Evolutionary conservation across 2,329 filamentous ascomycete genomes (phyloP).

Genomic region (Tricladium varicosporioides): DNA sequence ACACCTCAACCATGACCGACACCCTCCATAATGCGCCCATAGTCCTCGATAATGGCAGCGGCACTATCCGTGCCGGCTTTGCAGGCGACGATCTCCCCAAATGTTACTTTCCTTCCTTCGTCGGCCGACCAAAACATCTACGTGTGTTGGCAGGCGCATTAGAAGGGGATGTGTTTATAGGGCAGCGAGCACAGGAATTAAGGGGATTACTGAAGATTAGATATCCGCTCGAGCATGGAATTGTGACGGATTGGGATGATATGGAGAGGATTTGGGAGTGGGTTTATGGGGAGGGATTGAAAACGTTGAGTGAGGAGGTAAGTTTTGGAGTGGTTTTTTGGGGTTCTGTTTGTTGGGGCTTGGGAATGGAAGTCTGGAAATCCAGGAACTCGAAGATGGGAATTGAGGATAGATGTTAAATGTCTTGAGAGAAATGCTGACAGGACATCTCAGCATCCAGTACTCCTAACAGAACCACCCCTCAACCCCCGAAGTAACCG

Average conservation of each 20-base stretch:
- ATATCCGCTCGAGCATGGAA: constrained; percentile 94
- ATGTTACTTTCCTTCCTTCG: constrained; percentile 96
- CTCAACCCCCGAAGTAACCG: constrained; percentile 94
- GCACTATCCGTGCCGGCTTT: constrained; percentile 95
- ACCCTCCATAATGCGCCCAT: constrained; percentile 94
- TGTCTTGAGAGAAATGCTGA: background rate
- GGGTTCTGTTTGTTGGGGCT: background rate
- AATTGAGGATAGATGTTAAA: constrained; percentile 1
- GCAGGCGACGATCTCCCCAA: constrained; percentile 94
- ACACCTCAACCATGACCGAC: constrained; percentile 60
- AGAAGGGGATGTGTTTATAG: constrained; percentile 97
- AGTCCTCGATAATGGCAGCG: constrained; percentile 97
- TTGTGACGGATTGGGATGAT: constrained; percentile 99
- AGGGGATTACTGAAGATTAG: constrained; percentile 91
- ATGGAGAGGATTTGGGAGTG: constrained; percentile 99
- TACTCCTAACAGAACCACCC: constrained; percentile 92
- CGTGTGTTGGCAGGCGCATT: constrained; percentile 93
- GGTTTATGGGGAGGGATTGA: constrained; percentile 92
- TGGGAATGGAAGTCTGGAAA: background rate
- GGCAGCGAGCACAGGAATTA: constrained; percentile 82
- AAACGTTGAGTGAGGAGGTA: constrained; percentile 96
- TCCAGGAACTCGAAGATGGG: background rate
- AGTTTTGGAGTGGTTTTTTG: constrained; percentile 26
- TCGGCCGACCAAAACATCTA: constrained; percentile 92
- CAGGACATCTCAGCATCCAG: constrained; percentile 66